Base-by-base conservation (phyloP, 345 rosid genomes). In the Salix exigua region DNA sequence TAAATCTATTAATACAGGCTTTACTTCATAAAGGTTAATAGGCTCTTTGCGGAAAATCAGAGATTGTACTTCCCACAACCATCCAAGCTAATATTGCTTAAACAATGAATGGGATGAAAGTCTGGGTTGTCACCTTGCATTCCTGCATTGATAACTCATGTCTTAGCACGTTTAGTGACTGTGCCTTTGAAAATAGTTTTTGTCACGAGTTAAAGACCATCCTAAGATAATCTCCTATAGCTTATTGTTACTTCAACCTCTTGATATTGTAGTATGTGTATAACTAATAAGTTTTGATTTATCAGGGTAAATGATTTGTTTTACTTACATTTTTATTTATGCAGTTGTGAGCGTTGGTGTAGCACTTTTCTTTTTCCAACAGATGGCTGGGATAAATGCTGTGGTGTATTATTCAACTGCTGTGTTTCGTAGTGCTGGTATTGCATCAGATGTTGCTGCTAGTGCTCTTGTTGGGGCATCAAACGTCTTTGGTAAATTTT, bases 401-500 rank as follows among this genome's bases (percentile, higher is more conserved):
- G 99, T 96, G 69, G 98, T 96, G 21, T 96, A 94, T 80, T 96
- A 96, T 88, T 96, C 99, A 21, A 94, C 98, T 62, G 83, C 99
- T 16, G 99, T 96, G 78, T 96, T 96, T 73, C 97, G 97, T 46
- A 88, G 91, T 64, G 98, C 90, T 72, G 98, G 99, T 66, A 86
- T 96, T 77, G 84, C 83, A 78, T 96, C 99, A 75, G 98, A 96
- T 86, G 97, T 96, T 68, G 97, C 99, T 78, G 98, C 99, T 51
- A 96, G 99, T 87, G 99, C 98, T 80, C 92, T 96, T 55, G 99
- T 96, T 80, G 99, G 98, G 79, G 97, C 97, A 71, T 85, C 99
- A 79, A 96, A 96, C 73, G 99, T 96, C 83, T 85, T 96, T 75
- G 99, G 98, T 96, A 76, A 74, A 83, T 71, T 4, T 55, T 40